A percentile compares a stretch with the other conserved stretches of the same genome.
Evolutionary conservation across 2,329 filamentous ascomycete species (phyloP).

Genomic region (Aspergillus tubingensis): DNA sequence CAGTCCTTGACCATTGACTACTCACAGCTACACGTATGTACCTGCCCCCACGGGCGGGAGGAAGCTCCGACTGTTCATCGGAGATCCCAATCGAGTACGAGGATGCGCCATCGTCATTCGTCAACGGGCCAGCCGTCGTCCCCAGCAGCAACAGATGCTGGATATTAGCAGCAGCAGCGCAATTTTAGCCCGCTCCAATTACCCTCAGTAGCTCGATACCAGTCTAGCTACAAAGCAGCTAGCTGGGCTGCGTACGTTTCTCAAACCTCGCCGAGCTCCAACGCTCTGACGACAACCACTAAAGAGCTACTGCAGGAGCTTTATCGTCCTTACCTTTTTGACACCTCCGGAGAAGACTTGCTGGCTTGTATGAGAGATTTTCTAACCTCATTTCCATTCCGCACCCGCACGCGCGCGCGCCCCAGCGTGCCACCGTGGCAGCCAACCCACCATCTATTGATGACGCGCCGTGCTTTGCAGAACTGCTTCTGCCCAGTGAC

Average conservation of each 20-base stretch:
- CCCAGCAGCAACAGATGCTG: not conserved
- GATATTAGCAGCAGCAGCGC: not conserved
- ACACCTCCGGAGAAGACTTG: not conserved
- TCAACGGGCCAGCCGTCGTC: slow-evolving; percentile 3
- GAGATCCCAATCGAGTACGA: not conserved
- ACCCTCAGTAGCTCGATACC: no score
- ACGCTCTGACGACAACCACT: not conserved
- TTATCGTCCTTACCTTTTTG: not conserved
- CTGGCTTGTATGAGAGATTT: not conserved
- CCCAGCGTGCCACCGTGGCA: not conserved
- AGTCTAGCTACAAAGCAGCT: no score
- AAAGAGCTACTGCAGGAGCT: not conserved
- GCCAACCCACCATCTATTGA: not conserved
- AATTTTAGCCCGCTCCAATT: no score
- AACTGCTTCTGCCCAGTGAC: no score
- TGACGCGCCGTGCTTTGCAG: not conserved
- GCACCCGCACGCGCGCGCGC: not conserved
- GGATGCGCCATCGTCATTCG: not conserved
- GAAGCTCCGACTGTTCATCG: slow-evolving; percentile 5
- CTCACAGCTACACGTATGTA: not conserved
- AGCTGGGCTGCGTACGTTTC: no score
- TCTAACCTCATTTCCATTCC: not conserved
- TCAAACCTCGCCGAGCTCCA: not conserved
- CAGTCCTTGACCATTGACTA: not conserved
- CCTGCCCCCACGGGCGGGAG: slow-evolving; percentile 5